Evolutionary conservation across 352 stramenopile species (phyloP), one percentile per base, ranked within the genome.

Genomic region (Globisporangium perplexum): DNA sequence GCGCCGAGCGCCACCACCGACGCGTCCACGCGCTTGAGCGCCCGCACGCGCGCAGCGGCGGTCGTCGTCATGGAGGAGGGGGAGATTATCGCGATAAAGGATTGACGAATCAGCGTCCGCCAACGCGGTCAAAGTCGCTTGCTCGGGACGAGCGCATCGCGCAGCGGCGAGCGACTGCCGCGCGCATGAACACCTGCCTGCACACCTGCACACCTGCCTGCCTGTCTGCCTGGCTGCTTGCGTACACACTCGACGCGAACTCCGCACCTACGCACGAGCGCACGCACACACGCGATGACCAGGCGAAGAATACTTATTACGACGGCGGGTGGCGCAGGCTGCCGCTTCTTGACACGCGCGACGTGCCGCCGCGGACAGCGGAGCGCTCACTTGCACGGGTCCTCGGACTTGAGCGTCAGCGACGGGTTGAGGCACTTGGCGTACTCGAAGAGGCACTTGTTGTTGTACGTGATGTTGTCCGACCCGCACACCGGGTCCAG

Each of bases 1-100:
- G 67, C 22, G 39, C 83, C 73, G 18, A 89, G 65, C 43, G 72
- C 72, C 49, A 72, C 51, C 43, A 89, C 62, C 17, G 64, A 54
- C 47, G 50, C 66, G 48, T 87, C 74, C 47, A 73, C 41, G 44
- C 66, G 60, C 41, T 57, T 66, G 39, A 58, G 58, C 33, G 42
- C 42, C 4, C 47, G 44, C 57, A 63, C 36, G 26, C 30, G 30
- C 44, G 57, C 57, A 7, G 50, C 23, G 4, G 24, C 23, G 6
- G 24, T 43, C 11, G 50, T 24, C 55, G 48, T 42, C 41, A 17
- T 20, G 4, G 42, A 20, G 24, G 38, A 33, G 38, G 35, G 53
- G 31, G 53, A 18, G 22, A 39, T 14, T n/a, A n/a, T n/a, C n/a
- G n/a, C 17, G 33, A 11, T 23, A 14, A n/a, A 22, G n/a, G 8